Evolutionary conservation across 768 basidiomycete species (phyloP).

Genomic region (Lactifluus pinguis): DNA sequence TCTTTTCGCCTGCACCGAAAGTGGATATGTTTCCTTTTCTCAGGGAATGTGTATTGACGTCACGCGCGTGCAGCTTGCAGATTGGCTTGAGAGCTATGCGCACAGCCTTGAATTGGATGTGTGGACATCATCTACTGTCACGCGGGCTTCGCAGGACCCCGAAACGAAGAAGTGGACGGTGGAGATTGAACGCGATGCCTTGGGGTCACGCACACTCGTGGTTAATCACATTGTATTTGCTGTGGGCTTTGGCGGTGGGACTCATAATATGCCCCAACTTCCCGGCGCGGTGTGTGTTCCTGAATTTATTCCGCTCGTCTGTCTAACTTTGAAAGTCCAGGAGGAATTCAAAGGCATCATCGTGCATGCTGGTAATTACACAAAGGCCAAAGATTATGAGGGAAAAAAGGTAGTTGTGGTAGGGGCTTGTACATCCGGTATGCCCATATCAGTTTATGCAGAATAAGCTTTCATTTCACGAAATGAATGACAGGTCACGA

Average conservation of each 20-base stretch:
- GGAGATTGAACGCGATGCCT: constrained; percentile 12
- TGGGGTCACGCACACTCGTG: constrained; percentile 7
- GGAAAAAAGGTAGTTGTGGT: constrained; percentile 36
- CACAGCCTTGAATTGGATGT: constrained; percentile 51
- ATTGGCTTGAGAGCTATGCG: constrained; percentile 61
- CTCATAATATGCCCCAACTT: constrained; percentile 25
- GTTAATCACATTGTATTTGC: constrained; percentile 27
- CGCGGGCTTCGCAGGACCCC: constrained; percentile 15
- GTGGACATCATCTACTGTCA: constrained; percentile 39
- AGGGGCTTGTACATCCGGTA: constrained; percentile 28
- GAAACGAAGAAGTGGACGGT: constrained; percentile 18
- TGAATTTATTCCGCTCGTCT: not conserved
- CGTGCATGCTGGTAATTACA: constrained; percentile 28
- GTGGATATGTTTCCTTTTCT: not conserved
- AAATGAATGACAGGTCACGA: constrained; percentile 23
- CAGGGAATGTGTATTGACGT: not conserved
- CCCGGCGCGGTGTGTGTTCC: constrained; percentile 14
- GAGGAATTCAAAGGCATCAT: constrained; percentile 26
- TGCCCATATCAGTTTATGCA: constrained; percentile 17
- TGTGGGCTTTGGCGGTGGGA: constrained; percentile 28
- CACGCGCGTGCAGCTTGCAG: constrained; percentile 38
- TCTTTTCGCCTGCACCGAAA: constrained; percentile 27
- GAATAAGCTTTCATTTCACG: not conserved
- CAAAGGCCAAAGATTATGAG: constrained; percentile 23
- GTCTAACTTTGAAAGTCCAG: not conserved